Base-by-base conservation (phyloP, 2,329 filamentous ascomycete genomes). In the Phialophora verrucosa region DNA sequence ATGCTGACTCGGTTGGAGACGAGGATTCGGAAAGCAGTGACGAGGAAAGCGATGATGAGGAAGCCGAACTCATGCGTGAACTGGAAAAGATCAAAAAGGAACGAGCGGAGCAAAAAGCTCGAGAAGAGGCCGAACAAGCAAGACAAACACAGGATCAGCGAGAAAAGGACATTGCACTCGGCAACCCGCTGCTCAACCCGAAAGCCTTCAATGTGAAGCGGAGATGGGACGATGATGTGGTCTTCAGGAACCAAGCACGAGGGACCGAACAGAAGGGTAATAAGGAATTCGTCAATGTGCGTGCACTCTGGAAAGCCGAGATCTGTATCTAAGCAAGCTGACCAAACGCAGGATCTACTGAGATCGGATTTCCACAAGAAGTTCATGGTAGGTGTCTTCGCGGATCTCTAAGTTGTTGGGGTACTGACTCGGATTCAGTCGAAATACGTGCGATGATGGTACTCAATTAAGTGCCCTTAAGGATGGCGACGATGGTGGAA, bases 191-290 rank as follows among this genome's bases (percentile, higher is more conserved):
- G 59, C 85, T 99, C 64, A 97, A 98, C 73, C 76, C 85, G 59
- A 91, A 91, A 77, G 93, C 97, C 73, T 98, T 96, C 77, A 93
- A 90, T 65, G 89, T 97, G 75, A 97, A 97, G 70, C 74, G 76
- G 12, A 82, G 93, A 73, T 99, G 95, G 95, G 95, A 99, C 73
- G 95, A 99, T 74, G 95, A 99, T 77, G 95, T 99, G 12, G 93
- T 99, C 2, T 99, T 99, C 82, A 98, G 97, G 83, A 99, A 99
- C 78, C 95, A 99, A 81, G 95, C 94, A 38, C 87, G 95, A 66
- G 95, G 94, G 8, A 97, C 93, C 0, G 94, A 98, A 76, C 92
- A 97, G 69, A 93, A 90, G 82, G 88, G 90, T 69, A 93, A 90
- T 82, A 93, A 90, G 83, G 93, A 97, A 79, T 99, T 99, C 81